phyloP scores from a whole-genome alignment of 1,284 basidiomycete genomes.

The Ustilago cynodontis region DNA sequence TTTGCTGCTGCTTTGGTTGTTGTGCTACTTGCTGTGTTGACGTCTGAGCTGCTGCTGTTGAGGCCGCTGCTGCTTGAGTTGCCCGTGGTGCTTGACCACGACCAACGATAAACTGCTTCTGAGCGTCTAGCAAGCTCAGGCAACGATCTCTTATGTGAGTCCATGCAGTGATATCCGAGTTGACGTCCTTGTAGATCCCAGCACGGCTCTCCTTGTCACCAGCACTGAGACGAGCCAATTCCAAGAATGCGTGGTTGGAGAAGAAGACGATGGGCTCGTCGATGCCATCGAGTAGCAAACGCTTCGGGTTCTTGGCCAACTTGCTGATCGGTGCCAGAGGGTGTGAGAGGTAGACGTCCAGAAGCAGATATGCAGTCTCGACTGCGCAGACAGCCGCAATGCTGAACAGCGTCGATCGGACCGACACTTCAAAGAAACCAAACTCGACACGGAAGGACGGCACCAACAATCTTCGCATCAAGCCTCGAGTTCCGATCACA shows the following conservation, averaged over 20 bases:
- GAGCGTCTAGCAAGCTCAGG: constrained; percentile 29
- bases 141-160: constrained; percentile 44
- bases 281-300: constrained; percentile 52
- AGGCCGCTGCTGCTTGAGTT: constrained; percentile 2
- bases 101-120: constrained; percentile 33
- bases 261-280: constrained; percentile 54
- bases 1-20: constrained; percentile 17
- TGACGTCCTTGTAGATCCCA: constrained; percentile 52
- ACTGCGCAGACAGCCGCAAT: constrained; percentile 35
- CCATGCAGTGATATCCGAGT: constrained; percentile 48
- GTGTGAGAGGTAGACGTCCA: constrained; percentile 63
- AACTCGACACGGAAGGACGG: constrained; percentile 59
- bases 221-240: constrained; percentile 44
- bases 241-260: constrained; percentile 50
- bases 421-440: constrained; percentile 20
- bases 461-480: constrained; percentile 47
- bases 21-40: neutral
- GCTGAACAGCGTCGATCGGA: constrained; percentile 33
- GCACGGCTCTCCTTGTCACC: constrained; percentile 33
- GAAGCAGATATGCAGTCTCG: constrained; percentile 50
- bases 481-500: constrained; percentile 47
- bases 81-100: constrained; percentile 10
- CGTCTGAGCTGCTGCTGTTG: neutral
- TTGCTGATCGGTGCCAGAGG: constrained; percentile 41
- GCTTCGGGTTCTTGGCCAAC: constrained; percentile 39